Evolutionary conservation across 1,284 basidiomycete genomes (phyloP), one percentile per base, ranked within the genome.

Genomic region (Irpex rosettiformis): DNA sequence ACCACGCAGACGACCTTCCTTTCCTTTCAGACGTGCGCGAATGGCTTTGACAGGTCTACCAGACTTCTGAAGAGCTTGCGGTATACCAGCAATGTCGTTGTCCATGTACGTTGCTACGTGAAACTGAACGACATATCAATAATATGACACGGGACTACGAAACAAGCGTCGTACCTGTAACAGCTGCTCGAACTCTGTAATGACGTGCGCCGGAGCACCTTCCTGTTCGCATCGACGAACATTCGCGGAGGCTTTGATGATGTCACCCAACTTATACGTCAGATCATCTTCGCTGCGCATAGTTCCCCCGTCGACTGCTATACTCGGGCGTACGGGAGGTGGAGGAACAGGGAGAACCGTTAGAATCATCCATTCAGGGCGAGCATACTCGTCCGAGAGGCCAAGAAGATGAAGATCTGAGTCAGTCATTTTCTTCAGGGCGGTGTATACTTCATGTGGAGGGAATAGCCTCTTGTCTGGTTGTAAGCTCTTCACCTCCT

Each of bases 91-190:
- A 64, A 99, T 96, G 72, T 99, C 96, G 72, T 99, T 99, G 73
- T 99, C 97, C 96, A 99, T 99, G 72, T 99, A 99, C 0, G 97
- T 99, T 5, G 96, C 97, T 61, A 97, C 94, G 71, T 99, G 97
- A 74, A 96, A 99, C 88, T 95, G 62, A 16, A 22, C 16, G 22
- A 3, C 21, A 8, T 8, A 45, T 45, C 21, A 45, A 29, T 21
- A 16, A 16, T 27, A 22, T 18, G 1, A 28, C 21, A 28, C 3
- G 10, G 37, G 27, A 1, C 37, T n/a, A 8, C 33, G n/a, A 21
- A 13, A 25, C 18, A 58, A 11, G 48, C 10, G 48, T 2, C 75
- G 55, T 61, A 88, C 92, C 84, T 96, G 95, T 2, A 99, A 82
- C 45, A 99, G 77, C 70, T 98, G 94, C 74, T 98, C 96, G 70